Evolutionary conservation across 1,139 yeast species (phyloP), one percentile per base, ranked within the genome.

Genomic region (Debaryomyces udenii): DNA sequence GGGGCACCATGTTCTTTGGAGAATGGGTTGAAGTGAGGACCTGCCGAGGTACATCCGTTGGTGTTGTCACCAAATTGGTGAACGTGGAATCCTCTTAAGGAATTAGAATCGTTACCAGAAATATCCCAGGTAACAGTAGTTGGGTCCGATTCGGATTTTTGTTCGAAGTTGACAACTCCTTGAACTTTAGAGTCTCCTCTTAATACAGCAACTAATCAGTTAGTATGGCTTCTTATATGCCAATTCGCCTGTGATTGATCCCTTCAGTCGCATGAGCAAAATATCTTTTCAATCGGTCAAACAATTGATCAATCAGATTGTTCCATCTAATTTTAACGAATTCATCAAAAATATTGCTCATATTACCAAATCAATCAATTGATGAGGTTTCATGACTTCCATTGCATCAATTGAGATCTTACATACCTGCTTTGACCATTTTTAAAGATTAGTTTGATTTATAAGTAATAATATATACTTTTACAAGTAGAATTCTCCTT

Each of bases 31-130:
- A 89, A 91, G 74, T 93, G 99, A 46, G 97, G 96, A 60, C 99
- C 99, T 43, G 99, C 98, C 52, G 97, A 89, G 48, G 96, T 90
- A 75, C 98, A 91, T 50, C 99, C 98, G 66, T 93, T 91, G 73
- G 98, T 90, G 81, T 90, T 89, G 78, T 93, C 99, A 75, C 99
- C 99, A 61, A 91, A 93, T 63, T 88, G 86, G 73, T 93, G 99
- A 64, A 93, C 75, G 78, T 93, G 99, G 96, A 93, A 91, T 38
- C 98, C 99, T 70, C 96, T 86, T 67, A 78, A 72, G 37, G 96
- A 90, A 57, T 88, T 85, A 48, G 97, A 75, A 53, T 82, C 84
- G 68, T 89, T 88, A 62, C 98, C 98, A 41, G 80, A 57, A 61
- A 93, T 86, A 59, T 90, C 93, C 83, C 90, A 93, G 17, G 91